Evolutionary conservation across 768 basidiomycete genomes (phyloP).

Genomic region (Rhizopogon sp.): DNA sequence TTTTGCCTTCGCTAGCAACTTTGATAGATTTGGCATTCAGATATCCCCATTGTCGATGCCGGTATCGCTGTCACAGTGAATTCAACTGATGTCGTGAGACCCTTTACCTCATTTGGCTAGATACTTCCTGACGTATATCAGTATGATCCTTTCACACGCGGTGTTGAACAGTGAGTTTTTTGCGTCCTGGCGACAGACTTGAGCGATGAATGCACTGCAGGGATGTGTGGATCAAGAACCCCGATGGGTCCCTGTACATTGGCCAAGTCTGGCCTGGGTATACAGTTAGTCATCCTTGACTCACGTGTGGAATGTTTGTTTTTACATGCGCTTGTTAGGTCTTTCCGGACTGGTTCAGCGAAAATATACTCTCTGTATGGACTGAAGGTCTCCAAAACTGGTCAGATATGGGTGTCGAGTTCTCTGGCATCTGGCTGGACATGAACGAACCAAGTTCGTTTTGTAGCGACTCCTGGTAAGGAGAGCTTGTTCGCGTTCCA

Average conservation of each 20-base stretch:
- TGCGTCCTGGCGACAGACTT: slow-evolving; percentile 9
- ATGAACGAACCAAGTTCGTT: slow-evolving; percentile 69
- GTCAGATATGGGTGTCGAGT: slow-evolving; percentile 46
- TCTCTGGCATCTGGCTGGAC: slow-evolving; percentile 66
- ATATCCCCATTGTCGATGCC: slow-evolving; percentile 64
- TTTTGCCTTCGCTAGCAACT: slow-evolving; percentile 58
- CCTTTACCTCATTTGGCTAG: not conserved
- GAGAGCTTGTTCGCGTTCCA: not conserved
- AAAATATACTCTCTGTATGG: slow-evolving; percentile 54
- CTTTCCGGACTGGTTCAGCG: slow-evolving; percentile 60
- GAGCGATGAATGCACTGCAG: slow-evolving; percentile 25
- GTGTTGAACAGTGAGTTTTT: slow-evolving; percentile 45
- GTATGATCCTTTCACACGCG: slow-evolving; percentile 61
- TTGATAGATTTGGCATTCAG: slow-evolving; percentile 38
- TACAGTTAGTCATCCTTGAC: slow-evolving; percentile 36
- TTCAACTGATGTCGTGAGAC: slow-evolving; percentile 48
- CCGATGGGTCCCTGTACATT: slow-evolving; percentile 64
- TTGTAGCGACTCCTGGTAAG: slow-evolving; percentile 54
- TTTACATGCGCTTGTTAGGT: slow-evolving; percentile 25
- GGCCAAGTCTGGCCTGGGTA: slow-evolving; percentile 79
- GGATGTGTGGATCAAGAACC: slow-evolving; percentile 69
- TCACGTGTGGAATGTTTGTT: not conserved
- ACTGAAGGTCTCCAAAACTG: slow-evolving; percentile 54
- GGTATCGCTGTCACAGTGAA: slow-evolving; percentile 51
- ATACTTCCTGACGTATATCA: slow-evolving; percentile 14